Percentiles rank a stretch among this genome's conserved stretches.
phyloP scores from a whole-genome alignment of 768 basidiomycete genomes.

The Leccinum variicolor region DNA sequence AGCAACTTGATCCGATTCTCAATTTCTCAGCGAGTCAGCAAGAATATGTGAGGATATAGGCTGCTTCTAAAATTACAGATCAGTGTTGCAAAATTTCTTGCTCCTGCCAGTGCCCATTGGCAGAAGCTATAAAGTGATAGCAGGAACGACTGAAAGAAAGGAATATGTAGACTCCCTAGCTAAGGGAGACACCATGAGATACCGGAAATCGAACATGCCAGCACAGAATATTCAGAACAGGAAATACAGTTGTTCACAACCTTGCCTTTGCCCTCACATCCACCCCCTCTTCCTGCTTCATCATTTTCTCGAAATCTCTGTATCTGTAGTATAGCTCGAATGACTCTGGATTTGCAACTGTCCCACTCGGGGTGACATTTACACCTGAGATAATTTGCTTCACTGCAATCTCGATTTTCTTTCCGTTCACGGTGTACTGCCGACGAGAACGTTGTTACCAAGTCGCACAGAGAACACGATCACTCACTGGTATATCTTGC shows the following conservation, averaged over 20 bases:
- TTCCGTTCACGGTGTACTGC: slow-evolving; percentile 73
- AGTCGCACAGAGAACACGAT: background rate
- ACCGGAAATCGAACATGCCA: too few species aligned
- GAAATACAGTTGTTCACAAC: slow-evolving; percentile 7
- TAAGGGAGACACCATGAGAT: too few species aligned
- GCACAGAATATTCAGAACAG: background rate
- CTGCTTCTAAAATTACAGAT: slow-evolving; percentile 9
- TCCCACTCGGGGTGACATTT: slow-evolving; percentile 64
- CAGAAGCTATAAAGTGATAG: too few species aligned
- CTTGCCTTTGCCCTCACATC: slow-evolving; percentile 7
- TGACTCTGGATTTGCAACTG: slow-evolving; percentile 70
- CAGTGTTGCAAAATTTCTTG: background rate
- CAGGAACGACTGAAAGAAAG: too few species aligned
- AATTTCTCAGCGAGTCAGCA: too few species aligned
- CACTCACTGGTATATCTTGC: slow-evolving; percentile 64
- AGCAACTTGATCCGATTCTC: too few species aligned
- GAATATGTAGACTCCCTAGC: too few species aligned
- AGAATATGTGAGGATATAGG: too few species aligned
- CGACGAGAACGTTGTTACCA: background rate
- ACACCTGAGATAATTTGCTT: slow-evolving; percentile 75
- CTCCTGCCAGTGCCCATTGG: too few species aligned
- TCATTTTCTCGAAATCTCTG: slow-evolving; percentile 42
- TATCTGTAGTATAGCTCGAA: slow-evolving; percentile 64
- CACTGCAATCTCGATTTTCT: slow-evolving; percentile 78
- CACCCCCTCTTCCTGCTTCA: slow-evolving; percentile 19